A percentile compares a stretch with the other conserved stretches of the same genome.
These are phyloP conservation scores for Pneumocystis murina DNA, from an alignment of 1,139 yeast species.

Conservation along the genomic window DNA sequence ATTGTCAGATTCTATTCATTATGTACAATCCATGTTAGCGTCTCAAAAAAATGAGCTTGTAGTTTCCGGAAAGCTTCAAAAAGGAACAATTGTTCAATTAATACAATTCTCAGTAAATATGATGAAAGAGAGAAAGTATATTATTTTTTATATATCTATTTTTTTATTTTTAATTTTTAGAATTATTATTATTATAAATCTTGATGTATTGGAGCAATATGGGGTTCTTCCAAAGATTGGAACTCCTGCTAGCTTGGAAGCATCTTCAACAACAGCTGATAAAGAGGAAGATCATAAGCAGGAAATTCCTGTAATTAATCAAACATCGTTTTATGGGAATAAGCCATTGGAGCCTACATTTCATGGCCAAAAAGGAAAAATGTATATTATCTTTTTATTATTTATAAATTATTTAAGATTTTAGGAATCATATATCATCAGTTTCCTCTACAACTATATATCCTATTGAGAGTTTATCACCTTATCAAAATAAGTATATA, in stretches of 20 bases:
- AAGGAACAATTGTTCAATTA: constrained; percentile 14
- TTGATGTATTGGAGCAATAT: constrained; percentile 10
- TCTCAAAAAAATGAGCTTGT: constrained; percentile 13
- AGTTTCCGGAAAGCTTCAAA: constrained; percentile 7
- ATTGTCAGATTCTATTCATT: constrained; percentile 16
- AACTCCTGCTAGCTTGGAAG: constrained; percentile 8
- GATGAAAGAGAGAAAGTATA: constrained; percentile 12
- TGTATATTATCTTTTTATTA: constrained; percentile 1
- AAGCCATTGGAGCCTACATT: not conserved
- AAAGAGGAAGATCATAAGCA: constrained; percentile 3
- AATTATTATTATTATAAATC: constrained; percentile 12
- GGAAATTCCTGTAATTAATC: constrained; percentile 9
- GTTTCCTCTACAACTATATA: constrained; percentile 27
- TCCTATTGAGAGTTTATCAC: constrained; percentile 79
- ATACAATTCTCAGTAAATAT: constrained; percentile 12
- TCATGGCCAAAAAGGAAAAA: constrained; percentile 4
- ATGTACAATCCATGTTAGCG: constrained; percentile 16
- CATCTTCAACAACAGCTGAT: not conserved
- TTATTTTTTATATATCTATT: not conserved
- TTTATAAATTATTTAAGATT: not conserved
- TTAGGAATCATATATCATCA: not conserved
- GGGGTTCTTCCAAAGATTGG: constrained; percentile 13
- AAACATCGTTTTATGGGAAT: constrained; percentile 5
- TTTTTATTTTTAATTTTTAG: not conserved
- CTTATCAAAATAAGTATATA: constrained; percentile 51